Evolutionary conservation across 495 filamentous ascomycete species (phyloP).

Genomic region (Penicillium salamii): DNA sequence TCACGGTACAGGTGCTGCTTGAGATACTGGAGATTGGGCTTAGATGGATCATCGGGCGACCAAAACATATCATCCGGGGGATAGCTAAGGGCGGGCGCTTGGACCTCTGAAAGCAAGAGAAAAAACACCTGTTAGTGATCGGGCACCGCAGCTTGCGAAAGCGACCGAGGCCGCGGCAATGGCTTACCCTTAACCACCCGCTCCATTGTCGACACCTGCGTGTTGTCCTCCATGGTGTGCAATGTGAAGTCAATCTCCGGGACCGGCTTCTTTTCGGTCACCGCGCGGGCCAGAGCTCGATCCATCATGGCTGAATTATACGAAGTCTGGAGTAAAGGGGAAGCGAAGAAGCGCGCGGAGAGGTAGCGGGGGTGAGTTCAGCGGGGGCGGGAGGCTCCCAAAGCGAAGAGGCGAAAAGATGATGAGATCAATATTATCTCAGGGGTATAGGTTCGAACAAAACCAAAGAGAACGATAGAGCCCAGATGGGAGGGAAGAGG

Average conservation of each 20-base stretch:
- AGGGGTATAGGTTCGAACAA: not conserved
- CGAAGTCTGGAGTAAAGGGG: slow-evolving; percentile 19
- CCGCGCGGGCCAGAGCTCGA: slow-evolving; percentile 60
- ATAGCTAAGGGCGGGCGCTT: slow-evolving; percentile 90
- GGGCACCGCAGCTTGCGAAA: slow-evolving; percentile 2
- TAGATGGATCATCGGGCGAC: slow-evolving; percentile 75
- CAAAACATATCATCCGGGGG: slow-evolving; percentile 80
- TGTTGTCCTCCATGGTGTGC: slow-evolving; percentile 96
- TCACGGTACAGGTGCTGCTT: slow-evolving; percentile 99
- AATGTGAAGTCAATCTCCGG: slow-evolving; percentile 98
- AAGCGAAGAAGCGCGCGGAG: slow-evolving; percentile 16
- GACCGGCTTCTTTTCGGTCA: slow-evolving; percentile 86
- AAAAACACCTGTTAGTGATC: slow-evolving; percentile 15
- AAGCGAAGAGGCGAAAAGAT: slow-evolving; percentile 3
- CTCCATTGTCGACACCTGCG: slow-evolving; percentile 90
- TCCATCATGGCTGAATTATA: slow-evolving; percentile 35
- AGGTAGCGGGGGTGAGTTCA: slow-evolving; percentile 19
- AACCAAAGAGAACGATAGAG: not conserved
- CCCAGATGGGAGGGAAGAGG: not conserved
- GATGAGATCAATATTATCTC: slow-evolving; percentile 2
- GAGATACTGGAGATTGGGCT: slow-evolving; percentile 89
- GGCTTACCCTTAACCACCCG: slow-evolving; percentile 91
- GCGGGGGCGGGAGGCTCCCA: slow-evolving; percentile 16
- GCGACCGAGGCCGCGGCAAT: slow-evolving; percentile 5
- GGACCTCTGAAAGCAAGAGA: slow-evolving; percentile 64